Base-by-base conservation (phyloP, 2,329 filamentous ascomycete genomes). In the Graphilbum sp. region DNA sequence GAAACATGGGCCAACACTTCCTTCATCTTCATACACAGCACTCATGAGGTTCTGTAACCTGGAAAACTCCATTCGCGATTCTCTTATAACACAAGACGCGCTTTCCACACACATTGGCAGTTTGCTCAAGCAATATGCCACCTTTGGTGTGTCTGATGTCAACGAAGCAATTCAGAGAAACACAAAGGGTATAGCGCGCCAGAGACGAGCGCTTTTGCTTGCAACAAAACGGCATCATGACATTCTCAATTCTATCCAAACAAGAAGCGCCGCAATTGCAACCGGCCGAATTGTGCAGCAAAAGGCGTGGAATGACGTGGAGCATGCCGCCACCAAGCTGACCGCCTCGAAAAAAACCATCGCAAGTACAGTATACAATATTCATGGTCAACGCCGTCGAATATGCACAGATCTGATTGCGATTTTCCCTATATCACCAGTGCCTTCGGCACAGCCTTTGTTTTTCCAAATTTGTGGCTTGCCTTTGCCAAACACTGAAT, bases 21-120 rank as follows among this genome's bases (percentile, higher is more conserved):
- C 70, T 0, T 86, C 80, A 0, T 86, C 85, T 0, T 86, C 86
- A 0, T 95, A 93, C 54, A 86, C 85, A 50, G 75, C 82, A 2
- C 64, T 96, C 17, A 88, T 95, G 77, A 79, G 82, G 43, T 66
- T 96, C 11, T 79, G 83, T 6, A 94, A 87, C 41, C 66, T 96
- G 15, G 85, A 94, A 45, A 83, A 81, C 52, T 93, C 86, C 39
- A 83, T 95, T 19, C 85, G 92, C 52, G 88, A 96, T 55, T 86
- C 86, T 2, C 61, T 94, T 10, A 72, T 76, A 2, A 92, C 84
- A 0, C 75, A 81, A 13, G 74, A 81, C 42, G 67, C 69, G 38
- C 65, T 96, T 9, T 75, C 83, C 35, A 60, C 67, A n/a, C 83
- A 94, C 45, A 92, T 95, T 45, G 82, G 82, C 45, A 54, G 62